Evolutionary conservation across 345 rosid genomes (phyloP), one percentile per base, ranked within the genome.

Genomic region (Zanthoxylum bungeanum): DNA sequence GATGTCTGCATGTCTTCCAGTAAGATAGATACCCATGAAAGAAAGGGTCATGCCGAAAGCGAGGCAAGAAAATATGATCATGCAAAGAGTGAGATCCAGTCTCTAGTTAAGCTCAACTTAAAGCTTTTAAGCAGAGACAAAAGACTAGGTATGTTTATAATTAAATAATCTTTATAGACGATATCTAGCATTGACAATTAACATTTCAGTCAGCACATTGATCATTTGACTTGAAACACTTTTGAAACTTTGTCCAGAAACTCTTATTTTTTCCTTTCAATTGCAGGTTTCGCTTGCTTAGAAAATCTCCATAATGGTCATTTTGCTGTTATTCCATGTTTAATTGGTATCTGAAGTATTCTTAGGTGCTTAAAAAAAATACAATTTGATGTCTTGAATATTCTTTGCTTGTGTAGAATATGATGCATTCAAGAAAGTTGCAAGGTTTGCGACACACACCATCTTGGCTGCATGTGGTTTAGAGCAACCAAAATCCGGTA

Each of bases 91-190:
- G 91, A 81, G 77, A 83, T 86, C 46, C 89, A 74, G 56, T 79
- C 86, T 53, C 82, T 88, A 44, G 91, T 88, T 60, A 88, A 86
- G 80, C 82, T 69, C 68, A 86, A 83, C 78, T 76, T 88, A 77
- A 86, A 86, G 82, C 76, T 82, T 57, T 77, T 86, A 66, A 74
- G 76, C 63, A n/a, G 74, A 49, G 71, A 65, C 37, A 85, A 83
- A 59, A 70, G 16, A 57, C 73, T 88, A 76, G 93, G 93, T 88
- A 74, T 46, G 58, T 37, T 57, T 52, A 55, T 9, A 21, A 9
- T 47, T 49, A 8, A 56, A 56, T 11, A 12, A 52, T 51, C 28
- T 22, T 19, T 34, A 22, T 24, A 25, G 47, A 25, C 4, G 5
- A 7, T 44, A 42, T 70, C 39, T 30, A 31, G 56, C 21, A 42